A percentile compares a stretch with the other conserved stretches of the same genome.
These are phyloP conservation scores for Berberis thunbergii DNA, from an alignment of 164 flowering plant species.

Conservation along the genomic window DNA sequence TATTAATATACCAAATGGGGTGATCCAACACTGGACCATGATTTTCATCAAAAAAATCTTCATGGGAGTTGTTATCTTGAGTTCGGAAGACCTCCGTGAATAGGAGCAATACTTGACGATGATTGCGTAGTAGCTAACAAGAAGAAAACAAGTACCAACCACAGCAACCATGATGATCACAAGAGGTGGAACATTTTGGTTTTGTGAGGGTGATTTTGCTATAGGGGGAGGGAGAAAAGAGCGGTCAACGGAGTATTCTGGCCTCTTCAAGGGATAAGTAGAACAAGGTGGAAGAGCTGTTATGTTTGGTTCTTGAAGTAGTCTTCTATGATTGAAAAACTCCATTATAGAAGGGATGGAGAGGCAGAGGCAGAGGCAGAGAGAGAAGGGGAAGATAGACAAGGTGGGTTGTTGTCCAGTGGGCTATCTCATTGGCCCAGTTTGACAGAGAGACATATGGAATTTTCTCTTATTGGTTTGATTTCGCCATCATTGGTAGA, in stretches of 20 bases:
- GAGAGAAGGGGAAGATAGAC: neutral
- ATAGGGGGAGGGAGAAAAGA: neutral
- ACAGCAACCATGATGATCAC: conserved; percentile 22
- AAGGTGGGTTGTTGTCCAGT: too few species aligned
- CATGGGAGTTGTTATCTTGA: conserved; percentile 7
- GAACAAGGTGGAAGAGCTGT: neutral
- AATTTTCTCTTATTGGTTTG: too few species aligned
- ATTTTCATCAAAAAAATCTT: conserved; percentile 22
- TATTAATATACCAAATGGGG: conserved; percentile 43
- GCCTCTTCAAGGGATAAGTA: neutral
- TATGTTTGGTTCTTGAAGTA: neutral
- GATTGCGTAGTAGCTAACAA: conserved; percentile 27
- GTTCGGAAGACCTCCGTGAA: neutral
- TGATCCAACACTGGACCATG: conserved; percentile 20
- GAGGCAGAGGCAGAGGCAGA: neutral
- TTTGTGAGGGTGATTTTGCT: neutral
- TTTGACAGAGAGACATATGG: too few species aligned
- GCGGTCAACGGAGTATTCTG: neutral
- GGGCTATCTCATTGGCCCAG: too few species aligned
- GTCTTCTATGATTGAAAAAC: neutral
- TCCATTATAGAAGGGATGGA: neutral
- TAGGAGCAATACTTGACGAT: conserved; percentile 17
- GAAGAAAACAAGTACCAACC: conserved; percentile 23
- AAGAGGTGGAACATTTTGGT: conserved; percentile 14
- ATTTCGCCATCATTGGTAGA: too few species aligned